Conservation (phyloP, 495 filamentous ascomycete genomes). For the Aspergillus cavernicola region DNA sequence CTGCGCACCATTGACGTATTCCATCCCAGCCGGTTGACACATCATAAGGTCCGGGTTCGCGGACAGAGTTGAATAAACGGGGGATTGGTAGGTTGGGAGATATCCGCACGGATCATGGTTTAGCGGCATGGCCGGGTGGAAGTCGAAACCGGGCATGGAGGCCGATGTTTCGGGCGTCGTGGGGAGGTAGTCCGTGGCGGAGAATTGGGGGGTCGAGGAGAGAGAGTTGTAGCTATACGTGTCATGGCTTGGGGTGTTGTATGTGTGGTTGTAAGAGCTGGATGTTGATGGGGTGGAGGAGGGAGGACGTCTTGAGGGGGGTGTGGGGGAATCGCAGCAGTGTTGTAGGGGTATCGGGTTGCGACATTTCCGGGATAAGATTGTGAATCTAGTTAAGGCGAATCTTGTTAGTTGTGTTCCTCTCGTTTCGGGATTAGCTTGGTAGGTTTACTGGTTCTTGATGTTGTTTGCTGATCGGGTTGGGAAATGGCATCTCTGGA, state of each 20-base stretch:
- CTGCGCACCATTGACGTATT: not conserved
- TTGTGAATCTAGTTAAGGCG: conserved; percentile 3
- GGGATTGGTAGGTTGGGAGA: not conserved
- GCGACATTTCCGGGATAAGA: conserved; percentile 1
- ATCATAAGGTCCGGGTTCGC: not conserved
- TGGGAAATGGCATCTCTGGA: conserved; percentile 12
- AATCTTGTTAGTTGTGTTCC: not conserved
- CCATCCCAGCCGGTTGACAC: not conserved
- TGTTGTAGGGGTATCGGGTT: not conserved
- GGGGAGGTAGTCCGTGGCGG: conserved; percentile 3
- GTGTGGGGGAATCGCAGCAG: conserved; percentile 1
- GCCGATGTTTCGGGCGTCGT: conserved; percentile 1
- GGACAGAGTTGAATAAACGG: not conserved
- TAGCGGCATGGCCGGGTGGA: not conserved
- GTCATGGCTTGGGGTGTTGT: not conserved
- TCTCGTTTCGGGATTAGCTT: not conserved
- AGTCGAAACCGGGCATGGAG: not conserved
- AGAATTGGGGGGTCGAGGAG: conserved; percentile 5
- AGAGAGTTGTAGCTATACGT: not conserved
- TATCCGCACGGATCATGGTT: not conserved
- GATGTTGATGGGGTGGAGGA: not conserved
- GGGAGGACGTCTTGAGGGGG: not conserved
- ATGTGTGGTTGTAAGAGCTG: not conserved
- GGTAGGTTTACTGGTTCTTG: conserved; percentile 10
- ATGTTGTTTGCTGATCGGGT: conserved; percentile 14